phyloP scores from a whole-genome alignment of 2,329 filamentous ascomycete species.

The Pseudodiploospora longispora region DNA sequence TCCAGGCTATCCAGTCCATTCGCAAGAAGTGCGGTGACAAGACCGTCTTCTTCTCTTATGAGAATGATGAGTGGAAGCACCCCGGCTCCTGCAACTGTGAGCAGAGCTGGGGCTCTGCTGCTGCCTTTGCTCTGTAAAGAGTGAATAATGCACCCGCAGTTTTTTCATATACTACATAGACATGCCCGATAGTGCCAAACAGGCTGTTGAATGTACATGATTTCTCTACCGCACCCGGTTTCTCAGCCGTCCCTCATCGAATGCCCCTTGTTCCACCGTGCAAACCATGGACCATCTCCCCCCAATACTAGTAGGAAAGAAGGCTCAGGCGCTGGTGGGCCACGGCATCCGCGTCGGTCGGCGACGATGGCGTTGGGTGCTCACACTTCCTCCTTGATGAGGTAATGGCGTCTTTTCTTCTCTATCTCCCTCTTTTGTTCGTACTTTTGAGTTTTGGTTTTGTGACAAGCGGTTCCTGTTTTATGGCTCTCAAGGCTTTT shows the following conservation, averaged over 20 bases:
- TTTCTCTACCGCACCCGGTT: too few relatives aligned
- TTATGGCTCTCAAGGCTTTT: slow-evolving; percentile 1
- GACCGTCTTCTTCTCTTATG: slow-evolving; percentile 74
- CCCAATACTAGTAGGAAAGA: too few relatives aligned
- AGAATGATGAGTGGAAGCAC: slow-evolving; percentile 76
- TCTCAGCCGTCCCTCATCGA: too few relatives aligned
- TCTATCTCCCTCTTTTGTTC: not conserved
- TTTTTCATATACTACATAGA: too few relatives aligned
- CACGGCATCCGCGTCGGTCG: too few relatives aligned
- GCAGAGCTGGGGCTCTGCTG: slow-evolving; percentile 64
- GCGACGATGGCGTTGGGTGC: too few relatives aligned
- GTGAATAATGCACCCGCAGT: not conserved
- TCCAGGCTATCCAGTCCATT: slow-evolving; percentile 64
- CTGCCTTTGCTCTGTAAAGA: slow-evolving; percentile 12
- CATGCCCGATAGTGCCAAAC: too few relatives aligned
- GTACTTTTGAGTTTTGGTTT: slow-evolving; percentile 2
- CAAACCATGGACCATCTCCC: too few relatives aligned
- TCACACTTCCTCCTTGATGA: too few relatives aligned
- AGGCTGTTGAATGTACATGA: slow-evolving; percentile 22
- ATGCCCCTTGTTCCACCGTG: slow-evolving; percentile 4
- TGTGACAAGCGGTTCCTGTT: slow-evolving; percentile 7
- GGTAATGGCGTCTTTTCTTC: too few relatives aligned
- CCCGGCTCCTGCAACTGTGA: slow-evolving; percentile 64
- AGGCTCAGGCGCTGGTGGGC: too few relatives aligned
- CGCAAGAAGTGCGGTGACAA: slow-evolving; percentile 54